Evolutionary conservation across 2,329 filamentous ascomycete species (phyloP).

Genomic region (Fusarium nelsonii): DNA sequence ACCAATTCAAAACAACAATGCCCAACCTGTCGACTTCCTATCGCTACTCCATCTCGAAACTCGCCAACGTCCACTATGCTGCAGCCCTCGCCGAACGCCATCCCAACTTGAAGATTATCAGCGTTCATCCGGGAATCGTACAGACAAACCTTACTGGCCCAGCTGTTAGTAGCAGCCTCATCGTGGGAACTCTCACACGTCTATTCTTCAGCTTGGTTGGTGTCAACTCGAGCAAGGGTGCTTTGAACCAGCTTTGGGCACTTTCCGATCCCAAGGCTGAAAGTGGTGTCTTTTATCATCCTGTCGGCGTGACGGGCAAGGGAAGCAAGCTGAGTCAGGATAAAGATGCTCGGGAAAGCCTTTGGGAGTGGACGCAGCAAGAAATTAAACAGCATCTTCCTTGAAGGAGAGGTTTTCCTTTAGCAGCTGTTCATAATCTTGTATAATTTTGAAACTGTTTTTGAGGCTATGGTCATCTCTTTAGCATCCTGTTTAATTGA

Average conservation of each 20-base stretch:
- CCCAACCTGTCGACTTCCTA: neutral
- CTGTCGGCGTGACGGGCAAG: conserved; percentile 12
- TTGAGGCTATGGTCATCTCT: neutral
- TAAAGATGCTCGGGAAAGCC: neutral
- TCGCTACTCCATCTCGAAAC: conserved; percentile 9
- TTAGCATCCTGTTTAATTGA: neutral
- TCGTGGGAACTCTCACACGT: neutral
- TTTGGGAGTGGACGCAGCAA: conserved; percentile 18
- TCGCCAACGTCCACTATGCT: conserved; percentile 19
- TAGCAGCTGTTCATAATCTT: too few relatives aligned
- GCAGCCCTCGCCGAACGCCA: conserved; percentile 6
- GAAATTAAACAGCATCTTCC: conserved; percentile 8
- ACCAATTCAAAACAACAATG: conserved; percentile 14
- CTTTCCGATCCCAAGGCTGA: conserved; percentile 4
- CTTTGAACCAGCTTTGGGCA: neutral
- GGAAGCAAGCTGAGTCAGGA: conserved; percentile 5
- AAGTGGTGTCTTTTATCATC: conserved; percentile 10
- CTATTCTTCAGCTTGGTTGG: fast-evolving
- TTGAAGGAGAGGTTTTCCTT: neutral
- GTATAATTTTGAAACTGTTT: too few relatives aligned
- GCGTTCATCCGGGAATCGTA: neutral
- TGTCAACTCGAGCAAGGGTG: neutral
- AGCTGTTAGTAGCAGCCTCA: neutral
- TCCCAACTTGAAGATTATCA: conserved; percentile 2
- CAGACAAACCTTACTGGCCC: neutral